Evolutionary conservation across 2,329 filamentous ascomycete genomes (phyloP).

Genomic region (Lachnellula suecica): DNA sequence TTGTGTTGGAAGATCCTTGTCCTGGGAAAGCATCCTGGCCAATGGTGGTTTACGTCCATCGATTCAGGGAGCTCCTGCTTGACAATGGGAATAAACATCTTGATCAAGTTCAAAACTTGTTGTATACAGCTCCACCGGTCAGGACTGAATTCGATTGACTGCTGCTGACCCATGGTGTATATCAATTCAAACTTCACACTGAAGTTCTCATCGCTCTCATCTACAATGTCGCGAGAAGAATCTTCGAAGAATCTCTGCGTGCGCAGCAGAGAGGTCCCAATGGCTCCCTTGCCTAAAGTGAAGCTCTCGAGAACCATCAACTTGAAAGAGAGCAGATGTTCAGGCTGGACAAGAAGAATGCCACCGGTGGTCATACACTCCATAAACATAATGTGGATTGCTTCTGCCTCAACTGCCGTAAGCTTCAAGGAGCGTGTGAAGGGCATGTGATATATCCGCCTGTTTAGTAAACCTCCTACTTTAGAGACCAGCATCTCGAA

Average conservation of each 20-base stretch:
- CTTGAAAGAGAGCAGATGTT: constrained; percentile 63
- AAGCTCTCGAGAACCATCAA: constrained; percentile 57
- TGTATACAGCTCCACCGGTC: constrained; percentile 58
- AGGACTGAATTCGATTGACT: constrained; percentile 49
- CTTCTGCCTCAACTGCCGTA: constrained; percentile 24
- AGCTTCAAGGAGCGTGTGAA: constrained; percentile 53
- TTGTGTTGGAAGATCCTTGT: constrained; percentile 39
- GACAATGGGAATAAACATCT: neutral
- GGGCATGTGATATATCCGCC: constrained; percentile 55
- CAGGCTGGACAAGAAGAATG: constrained; percentile 60
- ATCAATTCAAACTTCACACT: constrained; percentile 60
- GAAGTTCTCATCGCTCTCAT: constrained; percentile 66
- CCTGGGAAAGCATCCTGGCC: constrained; percentile 45
- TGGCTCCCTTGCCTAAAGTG: constrained; percentile 28
- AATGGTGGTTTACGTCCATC: constrained; percentile 40
- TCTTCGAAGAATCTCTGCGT: constrained; percentile 46
- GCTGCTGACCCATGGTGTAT: constrained; percentile 59
- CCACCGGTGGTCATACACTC: constrained; percentile 51
- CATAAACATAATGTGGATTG: constrained; percentile 39
- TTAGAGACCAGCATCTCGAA: constrained; percentile 52
- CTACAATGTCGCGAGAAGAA: constrained; percentile 54
- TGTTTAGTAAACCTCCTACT: constrained; percentile 54
- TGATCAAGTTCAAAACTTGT: constrained; percentile 46
- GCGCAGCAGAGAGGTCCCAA: constrained; percentile 2
- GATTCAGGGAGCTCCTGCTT: constrained; percentile 25